These are phyloP conservation scores for Nicotiana paniculata DNA, from an alignment of 257 asterid species.

Conservation along the genomic window DNA sequence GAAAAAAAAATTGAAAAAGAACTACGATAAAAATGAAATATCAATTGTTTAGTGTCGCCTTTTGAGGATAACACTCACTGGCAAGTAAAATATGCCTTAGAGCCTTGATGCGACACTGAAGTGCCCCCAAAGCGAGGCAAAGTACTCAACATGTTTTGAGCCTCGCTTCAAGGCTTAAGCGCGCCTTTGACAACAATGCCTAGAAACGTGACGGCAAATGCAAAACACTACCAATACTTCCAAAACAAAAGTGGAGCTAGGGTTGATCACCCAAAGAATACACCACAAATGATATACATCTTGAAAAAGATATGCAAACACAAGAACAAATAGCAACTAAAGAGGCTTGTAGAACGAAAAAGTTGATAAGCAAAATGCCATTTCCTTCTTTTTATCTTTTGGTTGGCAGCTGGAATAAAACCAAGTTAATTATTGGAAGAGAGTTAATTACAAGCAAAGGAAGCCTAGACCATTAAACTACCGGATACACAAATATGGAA, in stretches of 20 bases:
- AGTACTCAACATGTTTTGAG: too few relatives aligned
- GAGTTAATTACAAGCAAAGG: background rate
- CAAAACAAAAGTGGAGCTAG: background rate
- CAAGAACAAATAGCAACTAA: background rate
- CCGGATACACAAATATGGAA: background rate
- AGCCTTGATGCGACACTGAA: too few relatives aligned
- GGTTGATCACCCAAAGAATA: background rate
- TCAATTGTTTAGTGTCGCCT: too few relatives aligned
- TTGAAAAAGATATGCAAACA: background rate
- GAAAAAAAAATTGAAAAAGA: too few relatives aligned
- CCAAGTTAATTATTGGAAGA: background rate
- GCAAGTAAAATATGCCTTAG: too few relatives aligned
- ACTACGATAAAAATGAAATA: too few relatives aligned
- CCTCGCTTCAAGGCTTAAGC: too few relatives aligned
- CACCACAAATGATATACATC: background rate
- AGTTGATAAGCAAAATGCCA: background rate
- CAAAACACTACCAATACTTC: background rate
- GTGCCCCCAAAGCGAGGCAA: too few relatives aligned
- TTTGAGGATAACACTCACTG: too few relatives aligned
- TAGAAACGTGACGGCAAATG: background rate
- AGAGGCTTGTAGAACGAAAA: background rate
- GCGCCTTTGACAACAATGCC: too few relatives aligned
- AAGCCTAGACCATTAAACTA: background rate
- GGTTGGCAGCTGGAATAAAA: background rate
- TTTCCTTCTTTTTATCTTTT: background rate